Base-by-base conservation (phyloP, 2,329 filamentous ascomycete genomes). In the Herpotrichia juniperi region DNA sequence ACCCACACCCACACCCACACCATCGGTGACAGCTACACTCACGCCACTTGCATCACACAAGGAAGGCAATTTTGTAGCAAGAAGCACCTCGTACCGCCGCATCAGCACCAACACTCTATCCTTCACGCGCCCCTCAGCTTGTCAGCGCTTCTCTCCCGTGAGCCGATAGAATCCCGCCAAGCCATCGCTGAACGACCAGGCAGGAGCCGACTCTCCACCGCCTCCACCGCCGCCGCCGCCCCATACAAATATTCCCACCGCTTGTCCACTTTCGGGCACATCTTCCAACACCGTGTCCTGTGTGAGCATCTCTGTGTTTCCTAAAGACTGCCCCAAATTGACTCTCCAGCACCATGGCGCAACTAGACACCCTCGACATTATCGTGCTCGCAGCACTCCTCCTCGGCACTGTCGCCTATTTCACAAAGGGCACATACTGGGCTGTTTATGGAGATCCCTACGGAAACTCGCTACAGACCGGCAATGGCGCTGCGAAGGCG, bases 351-450 rank as follows among this genome's bases (percentile, higher is more conserved):
- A 82, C 62, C 67, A 97, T 99, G 94, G 91, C 93, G 63, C 90
- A 96, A 83, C 87, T 99, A 73, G 94, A 99, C 74, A 96, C 92
- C 22, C 81, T 99, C 79, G 94, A 99, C 83, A 83, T 97, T 66
- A 76, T 96, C 68, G 94, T 99, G 82, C 89, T 99, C 62, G 85
- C 86, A 57, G 85, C 85, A 52, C 88, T 99, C 66, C 83, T 97
- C 50, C 74, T 96, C 52, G 94, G 91, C 62, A 97, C 92, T 42
- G 74, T 93, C 55, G 94, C 93, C 71, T 99, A 97, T 79, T 96
- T 99, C 78, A 97, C 94, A 62, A 99, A 99, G 75, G 94, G 94
- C 68, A 94, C 88, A 60, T 87, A 94, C 75, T 99, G 93, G 93
- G 93, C 85, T 24, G 83, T 96, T 46, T 83, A 84, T 61, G 94